Percentiles rank a stretch among this genome's conserved stretches.
phyloP scores from a whole-genome alignment of 2,329 filamentous ascomycete species.

The Fusarium subtropicale region DNA sequence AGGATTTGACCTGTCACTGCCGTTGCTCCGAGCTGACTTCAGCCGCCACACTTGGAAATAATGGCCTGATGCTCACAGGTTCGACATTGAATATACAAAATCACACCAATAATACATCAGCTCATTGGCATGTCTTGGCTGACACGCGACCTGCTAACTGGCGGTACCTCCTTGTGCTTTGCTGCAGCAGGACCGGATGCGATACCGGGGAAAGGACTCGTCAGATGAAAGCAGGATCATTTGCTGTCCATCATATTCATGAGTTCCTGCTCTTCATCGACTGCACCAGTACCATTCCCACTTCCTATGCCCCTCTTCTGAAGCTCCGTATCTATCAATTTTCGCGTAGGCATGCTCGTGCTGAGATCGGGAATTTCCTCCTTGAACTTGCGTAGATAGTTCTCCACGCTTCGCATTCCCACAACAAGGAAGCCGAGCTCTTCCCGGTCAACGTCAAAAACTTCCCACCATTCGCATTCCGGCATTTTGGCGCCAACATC shows the following conservation, averaged over 20 bases:
- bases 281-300: slow-evolving; percentile 41
- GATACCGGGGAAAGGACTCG: slow-evolving; percentile 11
- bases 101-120: slow-evolving; percentile 15
- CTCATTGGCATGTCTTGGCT: slow-evolving; percentile 33
- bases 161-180: slow-evolving; percentile 9
- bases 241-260: slow-evolving; percentile 55
- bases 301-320: slow-evolving; percentile 60
- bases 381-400: slow-evolving; percentile 71
- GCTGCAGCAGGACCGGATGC: slow-evolving; percentile 21
- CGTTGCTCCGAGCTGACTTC: slow-evolving; percentile 4
- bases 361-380: slow-evolving; percentile 63
- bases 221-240: slow-evolving; percentile 32
- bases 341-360: slow-evolving; percentile 67
- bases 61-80: slow-evolving; percentile 42
- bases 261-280: slow-evolving; percentile 58
- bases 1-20: slow-evolving; percentile 12
- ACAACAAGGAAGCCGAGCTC: slow-evolving; percentile 94
- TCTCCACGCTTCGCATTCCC: slow-evolving; percentile 81
- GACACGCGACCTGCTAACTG: slow-evolving; percentile 22
- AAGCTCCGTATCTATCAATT: slow-evolving; percentile 70
- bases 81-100: slow-evolving; percentile 12
- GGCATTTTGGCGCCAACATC: slow-evolving; percentile 83
- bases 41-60: slow-evolving; percentile 9
- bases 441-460: slow-evolving; percentile 95
- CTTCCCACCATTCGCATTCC: slow-evolving; percentile 93